Evolutionary conservation across 2,329 filamentous ascomycete species (phyloP), one percentile per base, ranked within the genome.

Genomic region (Graphilbum sp.): DNA sequence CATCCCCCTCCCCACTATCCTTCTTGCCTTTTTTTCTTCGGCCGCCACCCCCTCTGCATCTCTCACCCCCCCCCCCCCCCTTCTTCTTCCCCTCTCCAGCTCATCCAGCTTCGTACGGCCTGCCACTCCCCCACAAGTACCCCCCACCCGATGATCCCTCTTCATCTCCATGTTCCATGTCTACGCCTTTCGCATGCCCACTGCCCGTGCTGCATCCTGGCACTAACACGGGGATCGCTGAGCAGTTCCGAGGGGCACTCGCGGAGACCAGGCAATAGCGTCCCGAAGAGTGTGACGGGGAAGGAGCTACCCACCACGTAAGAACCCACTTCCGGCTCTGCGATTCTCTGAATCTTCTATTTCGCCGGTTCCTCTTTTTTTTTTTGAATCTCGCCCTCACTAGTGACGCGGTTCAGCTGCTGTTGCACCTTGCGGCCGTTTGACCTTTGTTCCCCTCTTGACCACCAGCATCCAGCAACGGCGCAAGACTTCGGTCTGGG

Each of bases 321-420:
- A 5, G 27, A 29, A 29, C 15, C 27, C 27, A 29, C 27, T n/a
- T 29, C n/a, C n/a, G n/a, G n/a, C n/a, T n/a, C n/a, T n/a, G n/a
- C n/a, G n/a, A n/a, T n/a, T n/a, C n/a, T n/a, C n/a, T n/a, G n/a
- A n/a, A n/a, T n/a, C n/a, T 29, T 30, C 17, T 24, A 16, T 34
- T 25, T 39, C 21, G 24, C 6, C 18, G 17, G 20, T 23, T 33
- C 12, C 35, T 17, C 34, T 25, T 36, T 33, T 31, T 18, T 37
- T 33, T 21, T 20, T n/a, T 18, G n/a, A n/a, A n/a, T 13, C 8
- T 16, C 24, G 15, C 42, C 42, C 37, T 42, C 39, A 36, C 40
- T 41, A n/a, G 32, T 24, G 30, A 39, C 42, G 25, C 18, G 35
- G 35, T 44, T 44, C 42, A 44, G 42, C 42, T 42, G 31, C 20